phyloP scores from a whole-genome alignment of 768 basidiomycete genomes.

The Lactifluus subvellereus region DNA sequence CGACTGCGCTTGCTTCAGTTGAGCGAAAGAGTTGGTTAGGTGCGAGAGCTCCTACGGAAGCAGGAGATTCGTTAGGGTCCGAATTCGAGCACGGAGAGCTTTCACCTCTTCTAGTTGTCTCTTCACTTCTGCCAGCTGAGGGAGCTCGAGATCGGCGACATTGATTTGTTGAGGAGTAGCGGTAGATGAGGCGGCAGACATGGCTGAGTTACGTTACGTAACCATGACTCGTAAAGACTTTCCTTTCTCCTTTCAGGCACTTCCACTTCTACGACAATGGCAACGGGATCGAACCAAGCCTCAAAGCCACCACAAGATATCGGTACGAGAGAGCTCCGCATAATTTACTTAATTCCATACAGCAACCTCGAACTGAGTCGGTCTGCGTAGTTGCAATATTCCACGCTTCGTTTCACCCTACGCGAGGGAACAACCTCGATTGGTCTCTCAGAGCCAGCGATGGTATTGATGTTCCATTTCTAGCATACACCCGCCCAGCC shows the following conservation, averaged over 20 bases:
- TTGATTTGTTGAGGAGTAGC: constrained; percentile 58
- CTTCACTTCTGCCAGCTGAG: constrained; percentile 84
- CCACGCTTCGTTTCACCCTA: constrained; percentile 81
- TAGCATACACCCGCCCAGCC: not conserved
- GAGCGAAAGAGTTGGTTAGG: constrained; percentile 84
- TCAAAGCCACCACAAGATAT: constrained; percentile 14
- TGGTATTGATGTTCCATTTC: constrained; percentile 36
- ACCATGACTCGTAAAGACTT: no score
- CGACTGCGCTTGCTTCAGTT: constrained; percentile 87
- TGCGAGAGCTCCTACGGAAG: constrained; percentile 78
- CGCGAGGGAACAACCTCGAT: constrained; percentile 71
- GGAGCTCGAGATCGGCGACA: constrained; percentile 74
- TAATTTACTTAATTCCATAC: not conserved
- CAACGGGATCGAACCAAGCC: not conserved
- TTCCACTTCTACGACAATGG: not conserved
- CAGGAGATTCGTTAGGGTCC: constrained; percentile 5
- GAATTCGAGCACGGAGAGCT: not conserved
- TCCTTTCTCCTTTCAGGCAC: no score
- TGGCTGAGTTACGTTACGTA: not conserved
- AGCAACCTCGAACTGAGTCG: not conserved
- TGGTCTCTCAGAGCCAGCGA: constrained; percentile 71
- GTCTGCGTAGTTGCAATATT: constrained; percentile 63
- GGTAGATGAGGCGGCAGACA: constrained; percentile 2
- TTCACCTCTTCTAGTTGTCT: constrained; percentile 88
- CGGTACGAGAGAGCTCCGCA: not conserved